These are phyloP conservation scores for Fusarium piperis DNA, from an alignment of 2,329 filamentous ascomycete genomes.

Conservation along the genomic window DNA sequence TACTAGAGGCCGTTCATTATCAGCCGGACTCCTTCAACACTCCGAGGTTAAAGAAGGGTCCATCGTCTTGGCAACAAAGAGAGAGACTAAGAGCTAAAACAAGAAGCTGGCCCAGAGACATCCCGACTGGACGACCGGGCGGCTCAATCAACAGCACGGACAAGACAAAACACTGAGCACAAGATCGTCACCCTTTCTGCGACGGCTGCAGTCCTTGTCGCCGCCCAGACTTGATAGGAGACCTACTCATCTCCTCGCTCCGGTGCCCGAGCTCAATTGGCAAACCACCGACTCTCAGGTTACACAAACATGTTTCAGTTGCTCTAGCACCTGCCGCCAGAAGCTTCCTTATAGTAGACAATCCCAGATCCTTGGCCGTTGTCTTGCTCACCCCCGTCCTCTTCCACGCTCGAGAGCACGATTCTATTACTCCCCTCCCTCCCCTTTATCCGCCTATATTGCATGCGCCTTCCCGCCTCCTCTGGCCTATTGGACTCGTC, in stretches of 20 bases:
- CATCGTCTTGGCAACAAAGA: background rate
- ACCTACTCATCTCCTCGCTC: conserved; percentile 22
- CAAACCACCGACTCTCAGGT: conserved; percentile 45
- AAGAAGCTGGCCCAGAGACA: conserved; percentile 19
- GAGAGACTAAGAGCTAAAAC: conserved; percentile 1
- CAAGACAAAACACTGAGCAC: conserved; percentile 35
- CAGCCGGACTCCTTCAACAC: background rate
- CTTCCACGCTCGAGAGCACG: conserved; percentile 3
- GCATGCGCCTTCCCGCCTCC: conserved; percentile 11
- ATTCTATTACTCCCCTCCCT: conserved; percentile 4
- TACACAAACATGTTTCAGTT: conserved; percentile 51
- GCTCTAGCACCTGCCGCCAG: conserved; percentile 33
- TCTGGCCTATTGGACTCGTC: background rate
- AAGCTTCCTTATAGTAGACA: conserved; percentile 40
- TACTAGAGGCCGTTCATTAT: conserved; percentile 3
- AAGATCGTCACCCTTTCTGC: conserved; percentile 25
- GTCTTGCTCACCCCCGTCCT: conserved; percentile 12
- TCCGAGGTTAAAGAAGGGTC: background rate
- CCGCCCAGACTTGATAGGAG: conserved; percentile 14
- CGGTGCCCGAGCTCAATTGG: conserved; percentile 39
- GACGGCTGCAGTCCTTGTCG: conserved; percentile 17
- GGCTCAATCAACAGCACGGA: conserved; percentile 7
- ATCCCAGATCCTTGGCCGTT: conserved; percentile 9
- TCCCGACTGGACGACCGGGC: background rate
- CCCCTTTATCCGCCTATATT: conserved; percentile 1